Base-by-base conservation (phyloP, 2,329 filamentous ascomycete species). In the Aspergillus sergii region DNA sequence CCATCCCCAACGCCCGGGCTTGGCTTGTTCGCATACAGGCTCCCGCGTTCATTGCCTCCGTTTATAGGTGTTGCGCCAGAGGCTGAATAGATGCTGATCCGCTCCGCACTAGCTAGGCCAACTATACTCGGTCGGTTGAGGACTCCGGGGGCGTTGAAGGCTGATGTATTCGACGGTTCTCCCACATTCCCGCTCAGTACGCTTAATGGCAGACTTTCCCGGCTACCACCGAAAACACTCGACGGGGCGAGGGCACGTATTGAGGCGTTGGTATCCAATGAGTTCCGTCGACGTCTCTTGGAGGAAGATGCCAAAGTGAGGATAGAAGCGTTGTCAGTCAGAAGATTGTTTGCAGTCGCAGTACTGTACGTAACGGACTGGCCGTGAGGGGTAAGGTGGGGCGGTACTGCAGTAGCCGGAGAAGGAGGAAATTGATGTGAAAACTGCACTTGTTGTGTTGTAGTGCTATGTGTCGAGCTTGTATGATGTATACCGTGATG, bases 41-140 rank as follows among this genome's bases (percentile, higher is more conserved):
- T 96, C 75, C 91, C 94, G 56, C 94, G 85, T 72, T 97, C 94
- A 62, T 90, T 90, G 8, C 86, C 82, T 9, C 92, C 85, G 54
- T 62, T 63, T 14, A 75, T 56, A 8, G 89, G 88, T 1, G 86
- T 86, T 4, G 88, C 83, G 16, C 91, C 91, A 0, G 90, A 89
- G 0, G 89, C 85, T 0, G 91, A 93, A 79, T 97, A 97, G 58
- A 97, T 79, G 68, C 86, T 89, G 12, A 85, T 84, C 7, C 87
- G 83, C 72, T 89, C 87, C 19, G 84, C 80, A 61, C 83, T 86
- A 7, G 85, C 83, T 39, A 86, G 80, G 0, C 83, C 86, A 30
- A 82, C 80, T 9, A 86, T 79, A 39, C 81, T 84, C 7, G 85
- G 82, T 56, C 86, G 80, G 61, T 75, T 80, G 55, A 79, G 64